These are phyloP conservation scores for Nakazawaea sp. DNA, from an alignment of 805 yeast genomes.

Conservation along the genomic window DNA sequence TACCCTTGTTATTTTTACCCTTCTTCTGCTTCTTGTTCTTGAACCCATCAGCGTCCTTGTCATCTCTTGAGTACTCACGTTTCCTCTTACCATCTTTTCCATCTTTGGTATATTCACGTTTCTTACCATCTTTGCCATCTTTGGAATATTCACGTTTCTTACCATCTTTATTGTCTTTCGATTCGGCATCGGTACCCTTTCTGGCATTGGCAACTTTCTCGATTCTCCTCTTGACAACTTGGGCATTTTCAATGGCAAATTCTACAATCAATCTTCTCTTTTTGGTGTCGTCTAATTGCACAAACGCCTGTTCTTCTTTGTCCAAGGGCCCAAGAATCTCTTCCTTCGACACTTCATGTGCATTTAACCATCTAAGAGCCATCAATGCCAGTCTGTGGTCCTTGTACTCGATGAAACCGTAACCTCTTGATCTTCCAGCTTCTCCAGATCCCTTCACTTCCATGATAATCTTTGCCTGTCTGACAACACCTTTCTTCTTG, in stretches of 20 bases:
- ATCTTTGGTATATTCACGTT: slow-evolving; percentile 11
- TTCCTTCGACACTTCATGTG: slow-evolving; percentile 69
- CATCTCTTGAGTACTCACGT: slow-evolving; percentile 12
- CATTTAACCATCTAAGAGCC: slow-evolving; percentile 97
- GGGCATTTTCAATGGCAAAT: slow-evolving; percentile 93
- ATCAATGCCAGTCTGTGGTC: slow-evolving; percentile 90
- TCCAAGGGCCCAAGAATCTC: slow-evolving; percentile 68
- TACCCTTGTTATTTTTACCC: slow-evolving; percentile 30
- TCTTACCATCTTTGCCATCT: neutral
- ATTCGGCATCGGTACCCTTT: slow-evolving; percentile 21
- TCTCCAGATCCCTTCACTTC: slow-evolving; percentile 89
- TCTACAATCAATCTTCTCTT: slow-evolving; percentile 84
- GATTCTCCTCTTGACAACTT: slow-evolving; percentile 84
- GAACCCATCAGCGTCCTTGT: slow-evolving; percentile 14
- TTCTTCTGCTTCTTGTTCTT: slow-evolving; percentile 20
- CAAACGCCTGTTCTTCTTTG: slow-evolving; percentile 58
- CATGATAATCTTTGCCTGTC: slow-evolving; percentile 87
- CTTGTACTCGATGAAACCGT: slow-evolving; percentile 89
- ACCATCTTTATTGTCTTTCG: neutral
- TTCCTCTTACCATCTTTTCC: slow-evolving; percentile 3
- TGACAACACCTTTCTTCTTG: slow-evolving; percentile 84
- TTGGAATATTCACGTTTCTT: slow-evolving; percentile 3
- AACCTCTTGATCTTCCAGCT: slow-evolving; percentile 89
- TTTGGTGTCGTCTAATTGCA: slow-evolving; percentile 44
- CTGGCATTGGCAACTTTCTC: slow-evolving; percentile 49